Percentiles rank a stretch among this genome's conserved stretches.
phyloP scores from a whole-genome alignment of 2,329 filamentous ascomycete genomes.

The Alternaria triticina region DNA sequence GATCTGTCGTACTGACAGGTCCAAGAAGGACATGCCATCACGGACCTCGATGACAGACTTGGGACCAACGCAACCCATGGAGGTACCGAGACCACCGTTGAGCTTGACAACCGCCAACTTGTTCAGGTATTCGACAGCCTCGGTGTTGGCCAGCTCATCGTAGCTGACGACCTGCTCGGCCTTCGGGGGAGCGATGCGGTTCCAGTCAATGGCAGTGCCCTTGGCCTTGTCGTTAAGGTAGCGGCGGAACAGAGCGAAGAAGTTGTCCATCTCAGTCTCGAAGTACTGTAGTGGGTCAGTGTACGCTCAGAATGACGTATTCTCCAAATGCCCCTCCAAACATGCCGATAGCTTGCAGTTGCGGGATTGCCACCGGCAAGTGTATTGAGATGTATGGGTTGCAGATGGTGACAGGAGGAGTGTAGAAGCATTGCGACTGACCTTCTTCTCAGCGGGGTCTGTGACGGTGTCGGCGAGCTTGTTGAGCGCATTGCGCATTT shows the following conservation, averaged over 20 bases:
- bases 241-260: slow-evolving; percentile 97
- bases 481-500: slow-evolving; percentile 98
- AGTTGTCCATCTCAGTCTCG: slow-evolving; percentile 99
- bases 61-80: slow-evolving; percentile 98
- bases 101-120: slow-evolving; percentile 99
- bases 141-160: slow-evolving; percentile 83
- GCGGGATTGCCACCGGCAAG: slow-evolving; percentile 1
- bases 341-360: slow-evolving; percentile 1
- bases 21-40: slow-evolving; percentile 99
- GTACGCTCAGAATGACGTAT: slow-evolving; percentile 17
- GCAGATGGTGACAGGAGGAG: background rate
- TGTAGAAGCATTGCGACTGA: slow-evolving; percentile 50
- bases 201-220: slow-evolving; percentile 95
- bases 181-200: slow-evolving; percentile 92
- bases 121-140: slow-evolving; percentile 92
- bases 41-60: slow-evolving; percentile 99
- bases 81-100: slow-evolving; percentile 98
- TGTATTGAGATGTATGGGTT: background rate
- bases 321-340: background rate
- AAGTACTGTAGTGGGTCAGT: slow-evolving; percentile 69
- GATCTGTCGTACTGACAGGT: slow-evolving; percentile 97
- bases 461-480: slow-evolving; percentile 87
- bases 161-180: slow-evolving; percentile 95
- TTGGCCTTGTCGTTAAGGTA: slow-evolving; percentile 99
- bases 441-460: slow-evolving; percentile 80